A percentile compares a stretch with the other conserved stretches of the same genome.
Conservation (phyloP, 108 stramenopile species). For the Aurantiochytrium sp. region DNA sequence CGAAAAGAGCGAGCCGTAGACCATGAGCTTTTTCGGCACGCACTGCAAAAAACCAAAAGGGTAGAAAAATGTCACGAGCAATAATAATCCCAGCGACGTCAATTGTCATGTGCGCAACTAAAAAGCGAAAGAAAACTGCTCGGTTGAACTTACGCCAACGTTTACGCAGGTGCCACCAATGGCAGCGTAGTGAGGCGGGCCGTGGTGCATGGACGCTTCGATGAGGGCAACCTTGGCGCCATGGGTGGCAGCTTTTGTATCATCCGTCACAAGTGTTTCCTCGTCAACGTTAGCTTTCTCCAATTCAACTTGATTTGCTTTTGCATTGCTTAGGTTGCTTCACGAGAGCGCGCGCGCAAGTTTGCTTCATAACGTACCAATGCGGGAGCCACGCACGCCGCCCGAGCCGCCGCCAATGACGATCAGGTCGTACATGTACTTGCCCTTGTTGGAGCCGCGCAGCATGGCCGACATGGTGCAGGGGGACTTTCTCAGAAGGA, state of each 20-base stretch:
- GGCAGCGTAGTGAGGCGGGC: constrained; percentile 31
- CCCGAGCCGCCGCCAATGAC: constrained; percentile 48
- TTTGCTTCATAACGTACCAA: constrained; percentile 22
- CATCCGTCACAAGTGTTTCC: background rate
- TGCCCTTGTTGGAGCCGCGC: constrained; percentile 3
- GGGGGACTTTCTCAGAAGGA: too few relatives aligned
- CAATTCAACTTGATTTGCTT: too few relatives aligned
- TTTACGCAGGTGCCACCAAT: constrained; percentile 74
- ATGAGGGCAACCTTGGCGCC: constrained; percentile 68
- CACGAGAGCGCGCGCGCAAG: too few relatives aligned
- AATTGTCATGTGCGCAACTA: background rate
- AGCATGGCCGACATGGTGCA: background rate
- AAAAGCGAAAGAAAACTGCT: background rate
- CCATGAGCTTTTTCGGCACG: constrained; percentile 80
- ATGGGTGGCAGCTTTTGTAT: constrained; percentile 43
- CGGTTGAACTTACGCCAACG: constrained; percentile 35
- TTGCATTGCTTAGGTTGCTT: too few relatives aligned
- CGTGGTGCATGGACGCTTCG: constrained; percentile 38
- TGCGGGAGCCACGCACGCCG: constrained; percentile 42
- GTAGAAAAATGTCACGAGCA: background rate
- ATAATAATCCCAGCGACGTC: background rate
- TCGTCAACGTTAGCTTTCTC: too few relatives aligned
- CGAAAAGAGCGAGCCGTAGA: constrained; percentile 51
- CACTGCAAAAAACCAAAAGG: background rate
- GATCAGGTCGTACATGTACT: constrained; percentile 36